Evolutionary conservation across 1,139 yeast genomes (phyloP).

Genomic region (Lodderomyces pseudojiufengensis): DNA sequence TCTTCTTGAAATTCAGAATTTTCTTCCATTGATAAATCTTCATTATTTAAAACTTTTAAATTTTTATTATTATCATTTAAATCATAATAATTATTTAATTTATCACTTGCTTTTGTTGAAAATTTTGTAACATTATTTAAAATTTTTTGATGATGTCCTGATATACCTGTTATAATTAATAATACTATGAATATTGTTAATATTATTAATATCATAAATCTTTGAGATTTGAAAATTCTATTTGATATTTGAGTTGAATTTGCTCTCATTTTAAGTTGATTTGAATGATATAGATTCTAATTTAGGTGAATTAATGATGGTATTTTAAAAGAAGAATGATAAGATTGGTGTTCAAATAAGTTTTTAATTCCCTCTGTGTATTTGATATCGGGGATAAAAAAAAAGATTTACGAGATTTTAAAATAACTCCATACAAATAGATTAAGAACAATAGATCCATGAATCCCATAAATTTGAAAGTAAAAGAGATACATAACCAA

Average conservation of each 20-base stretch:
- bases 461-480: too few species aligned
- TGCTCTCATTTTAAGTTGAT: constrained; percentile 21
- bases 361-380: too few species aligned
- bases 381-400: too few species aligned
- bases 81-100: constrained; percentile 12
- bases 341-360: too few species aligned
- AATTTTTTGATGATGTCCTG: constrained; percentile 20
- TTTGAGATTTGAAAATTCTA: constrained; percentile 30
- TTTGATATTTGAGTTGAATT: constrained; percentile 30
- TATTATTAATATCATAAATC: constrained; percentile 21
- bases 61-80: constrained; percentile 2
- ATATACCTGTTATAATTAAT: constrained; percentile 20
- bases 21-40: constrained; percentile 10
- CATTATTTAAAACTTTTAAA: constrained; percentile 5
- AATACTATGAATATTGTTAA: constrained; percentile 21
- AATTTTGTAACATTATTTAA: constrained; percentile 14
- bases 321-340: too few species aligned
- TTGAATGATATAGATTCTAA: too few species aligned
- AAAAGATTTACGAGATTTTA: too few species aligned
- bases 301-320: too few species aligned
- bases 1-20: constrained; percentile 14
- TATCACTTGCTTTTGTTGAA: constrained; percentile 16
- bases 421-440: too few species aligned
- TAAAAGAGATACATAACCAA: too few species aligned
- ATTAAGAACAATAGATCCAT: too few species aligned